phyloP scores from a whole-genome alignment of 2,329 filamentous ascomycete genomes.

The Scedosporium boydii region DNA sequence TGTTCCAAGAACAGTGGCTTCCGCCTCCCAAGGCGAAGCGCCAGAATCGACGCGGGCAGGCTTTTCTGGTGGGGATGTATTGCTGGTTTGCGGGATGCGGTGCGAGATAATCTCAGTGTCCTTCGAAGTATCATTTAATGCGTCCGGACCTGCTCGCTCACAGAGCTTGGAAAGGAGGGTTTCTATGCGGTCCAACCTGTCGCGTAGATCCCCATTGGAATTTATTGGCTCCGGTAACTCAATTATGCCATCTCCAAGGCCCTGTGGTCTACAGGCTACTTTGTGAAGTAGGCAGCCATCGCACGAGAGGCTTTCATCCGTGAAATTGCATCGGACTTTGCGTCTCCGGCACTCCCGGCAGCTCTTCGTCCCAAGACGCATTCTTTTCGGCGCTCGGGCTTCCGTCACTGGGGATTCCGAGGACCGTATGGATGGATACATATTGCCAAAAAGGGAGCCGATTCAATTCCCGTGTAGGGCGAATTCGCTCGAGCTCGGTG shows the following conservation, averaged over 20 bases:
- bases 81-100: no score
- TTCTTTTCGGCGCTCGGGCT: conserved; percentile 14
- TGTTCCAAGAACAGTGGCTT: neutral
- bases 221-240: neutral
- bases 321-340: conserved; percentile 37
- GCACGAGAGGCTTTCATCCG: conserved; percentile 26
- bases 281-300: conserved; percentile 14
- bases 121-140: no score
- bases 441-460: neutral
- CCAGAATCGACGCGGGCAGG: neutral
- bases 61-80: no score
- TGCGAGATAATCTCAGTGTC: no score
- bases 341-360: conserved; percentile 34
- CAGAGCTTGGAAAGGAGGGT: neutral
- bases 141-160: no score
- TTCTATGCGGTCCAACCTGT: neutral
- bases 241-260: neutral
- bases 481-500: neutral
- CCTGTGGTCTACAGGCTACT: neutral
- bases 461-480: no score
- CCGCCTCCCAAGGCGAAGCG: neutral
- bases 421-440: neutral
- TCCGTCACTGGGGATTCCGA: conserved; percentile 5
- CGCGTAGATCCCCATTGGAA: neutral
- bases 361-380: conserved; percentile 22